Evolutionary conservation across 345 rosid genomes (phyloP).

Genomic region (Gossypium rotundifolium): DNA sequence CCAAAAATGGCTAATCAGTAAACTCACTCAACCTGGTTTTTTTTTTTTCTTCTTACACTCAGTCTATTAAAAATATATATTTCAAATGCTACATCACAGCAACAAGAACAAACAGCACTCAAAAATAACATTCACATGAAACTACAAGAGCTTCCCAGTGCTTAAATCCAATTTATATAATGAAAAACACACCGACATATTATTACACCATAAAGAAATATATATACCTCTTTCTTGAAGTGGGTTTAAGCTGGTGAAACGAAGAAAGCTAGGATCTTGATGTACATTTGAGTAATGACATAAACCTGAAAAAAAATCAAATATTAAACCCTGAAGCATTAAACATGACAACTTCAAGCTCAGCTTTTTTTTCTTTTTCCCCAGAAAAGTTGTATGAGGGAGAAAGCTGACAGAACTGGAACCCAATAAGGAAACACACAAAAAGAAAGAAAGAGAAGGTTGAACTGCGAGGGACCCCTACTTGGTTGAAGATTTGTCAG

Average conservation of each 20-base stretch:
- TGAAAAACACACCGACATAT: neutral
- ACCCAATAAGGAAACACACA: neutral
- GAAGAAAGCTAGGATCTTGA: conserved; percentile 2
- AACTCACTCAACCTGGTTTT: neutral
- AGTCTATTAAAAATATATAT: neutral
- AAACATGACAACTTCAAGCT: neutral
- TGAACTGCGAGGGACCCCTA: neutral
- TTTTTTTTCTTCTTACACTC: neutral
- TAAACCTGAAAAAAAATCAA: neutral
- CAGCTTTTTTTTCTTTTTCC: neutral
- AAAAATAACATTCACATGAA: neutral
- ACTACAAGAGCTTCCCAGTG: neutral
- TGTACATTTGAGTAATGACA: neutral
- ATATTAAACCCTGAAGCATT: conserved; percentile 5
- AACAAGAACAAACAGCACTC: neutral
- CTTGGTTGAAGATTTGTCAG: neutral
- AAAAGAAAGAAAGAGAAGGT: neutral
- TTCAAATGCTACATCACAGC: neutral
- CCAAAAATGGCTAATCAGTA: neutral
- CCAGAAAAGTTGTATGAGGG: neutral
- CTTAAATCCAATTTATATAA: neutral
- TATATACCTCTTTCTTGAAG: conserved; percentile 11
- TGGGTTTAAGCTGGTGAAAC: neutral
- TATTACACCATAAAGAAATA: too few species aligned
- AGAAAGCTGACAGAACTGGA: neutral